Evolutionary conservation across 2,329 filamentous ascomycete genomes (phyloP).

Genomic region (Cordyceps farinosa): DNA sequence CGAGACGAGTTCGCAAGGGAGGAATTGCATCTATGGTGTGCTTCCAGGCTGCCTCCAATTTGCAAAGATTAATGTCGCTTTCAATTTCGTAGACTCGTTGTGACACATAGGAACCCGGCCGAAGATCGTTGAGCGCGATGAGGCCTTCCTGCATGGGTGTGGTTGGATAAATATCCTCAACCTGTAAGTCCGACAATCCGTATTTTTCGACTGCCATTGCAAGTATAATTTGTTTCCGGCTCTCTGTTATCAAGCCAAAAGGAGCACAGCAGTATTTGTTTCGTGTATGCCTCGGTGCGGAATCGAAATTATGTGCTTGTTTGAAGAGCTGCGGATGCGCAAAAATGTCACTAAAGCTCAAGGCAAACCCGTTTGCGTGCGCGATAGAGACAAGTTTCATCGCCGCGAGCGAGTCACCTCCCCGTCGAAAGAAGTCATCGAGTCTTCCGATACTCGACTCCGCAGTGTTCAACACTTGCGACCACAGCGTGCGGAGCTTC

Average conservation of each 20-base stretch:
- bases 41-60: neutral
- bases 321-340: neutral
- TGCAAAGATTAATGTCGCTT: neutral
- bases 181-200: constrained; percentile 27
- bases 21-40: neutral
- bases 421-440: constrained; percentile 36
- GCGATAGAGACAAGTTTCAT: constrained; percentile 41
- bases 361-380: constrained; percentile 25
- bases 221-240: neutral
- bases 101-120: constrained; percentile 6
- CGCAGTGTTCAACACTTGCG: constrained; percentile 36
- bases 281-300: neutral
- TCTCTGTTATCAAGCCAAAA: neutral
- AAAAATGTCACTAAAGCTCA: constrained; percentile 32
- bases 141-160: constrained; percentile 38
- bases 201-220: constrained; percentile 23
- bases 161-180: constrained; percentile 37
- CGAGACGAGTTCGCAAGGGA: neutral
- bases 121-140: constrained; percentile 32
- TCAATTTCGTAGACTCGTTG: neutral
- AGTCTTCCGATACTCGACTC: constrained; percentile 28
- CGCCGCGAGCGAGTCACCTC: constrained; percentile 43
- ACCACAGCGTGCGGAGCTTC: constrained; percentile 34
- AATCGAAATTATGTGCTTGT: neutral
- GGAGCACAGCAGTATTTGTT: neutral